Percentiles rank a stretch among this genome's conserved stretches.
phyloP scores from a whole-genome alignment of 768 basidiomycete genomes.

The Serendipita vermifera region DNA sequence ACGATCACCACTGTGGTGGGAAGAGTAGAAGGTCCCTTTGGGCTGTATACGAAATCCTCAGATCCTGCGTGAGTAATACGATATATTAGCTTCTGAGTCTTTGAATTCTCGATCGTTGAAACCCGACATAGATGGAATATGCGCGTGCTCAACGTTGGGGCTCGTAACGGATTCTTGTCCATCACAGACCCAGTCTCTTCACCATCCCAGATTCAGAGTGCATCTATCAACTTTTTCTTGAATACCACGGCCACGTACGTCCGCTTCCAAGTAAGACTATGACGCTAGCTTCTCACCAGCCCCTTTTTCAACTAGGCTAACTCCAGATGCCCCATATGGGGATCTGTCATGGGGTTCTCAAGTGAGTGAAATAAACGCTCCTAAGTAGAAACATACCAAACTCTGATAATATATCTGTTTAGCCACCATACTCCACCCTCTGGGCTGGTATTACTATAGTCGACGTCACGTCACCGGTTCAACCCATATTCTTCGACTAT shows the following conservation, averaged over 20 bases:
- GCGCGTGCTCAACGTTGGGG: background rate
- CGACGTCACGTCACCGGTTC: background rate
- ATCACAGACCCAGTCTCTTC: background rate
- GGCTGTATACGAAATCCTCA: background rate
- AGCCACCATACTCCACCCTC: background rate
- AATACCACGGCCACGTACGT: conserved; percentile 4
- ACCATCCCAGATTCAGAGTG: background rate
- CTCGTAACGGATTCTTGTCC: background rate
- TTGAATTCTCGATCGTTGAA: too few relatives aligned
- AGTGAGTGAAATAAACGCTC: too few relatives aligned
- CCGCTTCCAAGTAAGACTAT: background rate
- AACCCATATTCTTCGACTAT: conserved; percentile 9
- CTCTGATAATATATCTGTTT: too few relatives aligned
- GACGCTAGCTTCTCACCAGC: background rate
- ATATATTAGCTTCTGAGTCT: too few relatives aligned
- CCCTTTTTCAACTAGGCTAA: background rate
- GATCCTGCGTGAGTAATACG: background rate
- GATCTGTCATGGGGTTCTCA: background rate
- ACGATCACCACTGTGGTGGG: background rate
- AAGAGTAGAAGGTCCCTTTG: background rate
- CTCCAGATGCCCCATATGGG: background rate
- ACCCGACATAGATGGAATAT: background rate
- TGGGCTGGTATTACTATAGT: background rate
- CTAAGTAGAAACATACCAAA: too few relatives aligned
- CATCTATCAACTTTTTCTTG: conserved; percentile 1